Evolutionary conservation across 768 basidiomycete species (phyloP).

Genomic region (Boletellus ananas): DNA sequence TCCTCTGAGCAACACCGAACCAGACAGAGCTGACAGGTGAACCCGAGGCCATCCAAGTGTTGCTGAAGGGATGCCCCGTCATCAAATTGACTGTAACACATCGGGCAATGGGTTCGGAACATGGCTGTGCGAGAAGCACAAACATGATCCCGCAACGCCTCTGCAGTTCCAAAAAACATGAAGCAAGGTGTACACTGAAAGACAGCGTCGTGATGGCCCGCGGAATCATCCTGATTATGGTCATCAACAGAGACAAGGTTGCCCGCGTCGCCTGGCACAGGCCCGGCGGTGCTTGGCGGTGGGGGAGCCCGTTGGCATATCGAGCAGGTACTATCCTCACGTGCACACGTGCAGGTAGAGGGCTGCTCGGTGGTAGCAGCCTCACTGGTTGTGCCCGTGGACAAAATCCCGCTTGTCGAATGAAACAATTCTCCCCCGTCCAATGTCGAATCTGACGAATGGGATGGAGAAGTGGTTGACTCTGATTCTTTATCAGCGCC

Average conservation of each 20-base stretch:
- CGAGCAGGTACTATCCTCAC: conserved; percentile 1
- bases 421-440: conserved; percentile 10
- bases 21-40: conserved; percentile 21
- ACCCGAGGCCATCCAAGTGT: conserved; percentile 14
- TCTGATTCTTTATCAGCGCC: neutral
- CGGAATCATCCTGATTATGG: neutral
- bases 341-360: neutral
- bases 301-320: conserved; percentile 3
- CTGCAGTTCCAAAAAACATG: conserved; percentile 10
- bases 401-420: neutral
- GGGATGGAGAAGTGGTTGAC: neutral
- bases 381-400: neutral
- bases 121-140: conserved; percentile 11
- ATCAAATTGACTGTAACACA: conserved; percentile 24
- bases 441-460: conserved; percentile 3
- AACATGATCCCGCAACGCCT: conserved; percentile 9
- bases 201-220: neutral
- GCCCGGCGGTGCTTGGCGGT: neutral
- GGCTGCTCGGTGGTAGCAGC: neutral
- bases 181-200: conserved; percentile 17
- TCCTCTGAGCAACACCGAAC: conserved; percentile 21
- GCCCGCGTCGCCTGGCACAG: neutral
- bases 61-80: conserved; percentile 13
- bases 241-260: neutral
- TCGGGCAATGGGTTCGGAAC: conserved; percentile 16